These are phyloP conservation scores for Gillenia trifoliata DNA, from an alignment of 306 rosid genomes.

Conservation along the genomic window DNA sequence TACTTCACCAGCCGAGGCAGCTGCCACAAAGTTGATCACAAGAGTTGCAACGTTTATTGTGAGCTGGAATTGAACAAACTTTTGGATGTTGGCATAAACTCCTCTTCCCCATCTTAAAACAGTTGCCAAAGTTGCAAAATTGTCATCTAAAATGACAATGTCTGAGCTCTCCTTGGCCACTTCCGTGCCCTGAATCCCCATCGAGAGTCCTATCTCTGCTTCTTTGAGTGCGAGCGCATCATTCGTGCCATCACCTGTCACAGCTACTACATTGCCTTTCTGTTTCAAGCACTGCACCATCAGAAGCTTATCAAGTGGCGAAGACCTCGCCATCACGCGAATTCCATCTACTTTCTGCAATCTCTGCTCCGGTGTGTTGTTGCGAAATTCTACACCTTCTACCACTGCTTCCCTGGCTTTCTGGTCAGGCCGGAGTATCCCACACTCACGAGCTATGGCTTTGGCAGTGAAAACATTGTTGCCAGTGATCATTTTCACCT, in stretches of 20 bases:
- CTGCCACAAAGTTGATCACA: slow-evolving; percentile 27
- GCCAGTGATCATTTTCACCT: slow-evolving; percentile 31
- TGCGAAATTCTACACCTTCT: slow-evolving; percentile 30
- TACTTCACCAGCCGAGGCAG: slow-evolving; percentile 16
- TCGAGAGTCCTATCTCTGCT: slow-evolving; percentile 31
- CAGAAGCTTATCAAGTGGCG: slow-evolving; percentile 27
- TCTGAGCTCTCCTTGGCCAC: slow-evolving; percentile 28
- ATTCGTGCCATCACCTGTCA: slow-evolving; percentile 29
- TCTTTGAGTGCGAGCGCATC: slow-evolving; percentile 28
- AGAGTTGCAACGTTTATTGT: slow-evolving; percentile 27
- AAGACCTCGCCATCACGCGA: slow-evolving; percentile 35
- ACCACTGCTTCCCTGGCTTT: slow-evolving; percentile 7
- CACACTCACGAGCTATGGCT: slow-evolving; percentile 32
- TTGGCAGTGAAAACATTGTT: slow-evolving; percentile 29
- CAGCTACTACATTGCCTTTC: slow-evolving; percentile 35
- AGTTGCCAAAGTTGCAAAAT: slow-evolving; percentile 22
- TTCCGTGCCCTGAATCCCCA: slow-evolving; percentile 36
- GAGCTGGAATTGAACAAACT: slow-evolving; percentile 33
- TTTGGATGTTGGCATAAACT: slow-evolving; percentile 28
- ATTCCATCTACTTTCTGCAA: slow-evolving; percentile 29
- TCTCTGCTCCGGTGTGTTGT: slow-evolving; percentile 28
- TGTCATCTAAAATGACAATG: slow-evolving; percentile 30
- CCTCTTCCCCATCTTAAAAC: slow-evolving; percentile 35
- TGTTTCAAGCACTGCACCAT: slow-evolving; percentile 37
- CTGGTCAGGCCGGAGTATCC: slow-evolving; percentile 14